phyloP scores from a whole-genome alignment of 2,329 filamentous ascomycete genomes.

The Pestalotiopsis sp. region DNA sequence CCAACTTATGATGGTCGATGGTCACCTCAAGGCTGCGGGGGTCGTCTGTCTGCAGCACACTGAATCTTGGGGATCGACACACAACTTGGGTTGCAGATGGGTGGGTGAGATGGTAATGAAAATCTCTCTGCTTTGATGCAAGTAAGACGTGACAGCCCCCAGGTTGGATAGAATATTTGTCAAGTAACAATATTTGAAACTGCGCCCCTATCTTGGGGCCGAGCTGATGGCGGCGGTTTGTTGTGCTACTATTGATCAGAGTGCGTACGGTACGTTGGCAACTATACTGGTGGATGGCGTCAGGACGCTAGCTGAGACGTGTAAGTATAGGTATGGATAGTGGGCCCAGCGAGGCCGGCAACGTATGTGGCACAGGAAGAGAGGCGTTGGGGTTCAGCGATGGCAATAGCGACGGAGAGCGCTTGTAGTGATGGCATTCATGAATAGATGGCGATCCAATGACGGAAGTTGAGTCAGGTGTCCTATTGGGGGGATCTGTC shows the following conservation, averaged over 20 bases:
- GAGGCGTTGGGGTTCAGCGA: background rate
- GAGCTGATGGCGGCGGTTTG: background rate
- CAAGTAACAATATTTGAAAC: background rate
- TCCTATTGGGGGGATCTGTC: constrained; percentile 7
- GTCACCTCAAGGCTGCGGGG: background rate
- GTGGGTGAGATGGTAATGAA: background rate
- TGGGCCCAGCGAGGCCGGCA: background rate
- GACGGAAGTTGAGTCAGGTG: constrained; percentile 12
- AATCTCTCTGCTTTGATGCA: background rate
- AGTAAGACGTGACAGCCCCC: background rate
- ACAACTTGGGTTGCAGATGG: background rate
- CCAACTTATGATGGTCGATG: constrained; percentile 2
- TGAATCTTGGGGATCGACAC: background rate
- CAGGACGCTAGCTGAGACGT: background rate
- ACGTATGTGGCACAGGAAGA: background rate
- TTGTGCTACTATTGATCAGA: background rate
- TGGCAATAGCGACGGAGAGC: background rate
- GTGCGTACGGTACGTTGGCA: background rate
- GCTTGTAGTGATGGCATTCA: background rate
- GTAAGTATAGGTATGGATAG: constrained; percentile 2
- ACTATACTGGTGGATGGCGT: background rate
- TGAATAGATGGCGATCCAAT: constrained; percentile 10
- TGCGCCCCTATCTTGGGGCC: background rate
- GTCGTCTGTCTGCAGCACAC: background rate
- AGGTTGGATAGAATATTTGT: background rate